Evolutionary conservation across 73 alveolate genomes (phyloP), one percentile per base, ranked within the genome.

Genomic region (Paramecium pentaurelia): DNA sequence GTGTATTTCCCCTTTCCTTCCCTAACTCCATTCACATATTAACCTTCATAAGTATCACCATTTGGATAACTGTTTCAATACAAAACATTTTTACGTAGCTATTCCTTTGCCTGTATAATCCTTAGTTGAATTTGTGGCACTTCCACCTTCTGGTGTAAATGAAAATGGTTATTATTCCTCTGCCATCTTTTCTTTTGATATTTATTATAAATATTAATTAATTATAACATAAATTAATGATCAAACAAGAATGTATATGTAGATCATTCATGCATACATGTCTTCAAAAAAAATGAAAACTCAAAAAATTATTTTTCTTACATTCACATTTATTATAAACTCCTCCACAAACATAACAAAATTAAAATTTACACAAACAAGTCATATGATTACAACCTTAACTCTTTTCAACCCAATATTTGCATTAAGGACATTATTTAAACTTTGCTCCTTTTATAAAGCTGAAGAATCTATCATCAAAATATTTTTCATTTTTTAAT

Each of bases 1-100:
- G 92, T 92, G 20, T 92, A 92, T 25, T 71, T 83, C 4, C 96
- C 96, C 40, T 93, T 89, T 60, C 96, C 96, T 77, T 86, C 86
- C 12, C 95, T 91, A 44, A 95, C 95, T 4, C 99, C 99, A 83
- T 95, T 92, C 32, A 51, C 95, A 86, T 88, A 97, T 12, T 86
- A 93, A 20, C 99, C 99, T 59, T 95, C 97, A 85, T 96, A 97
- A 28, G 92, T 83, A 85, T 97, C 99, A 7, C 97, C 98, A 77
- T 94, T 95, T 11, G 99, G 96, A 85, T 95, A 96, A 60, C 95
- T 80, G 88, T 54, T 28, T 37, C 2, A 18, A 16, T 54, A 54
- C 8, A 60, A 68, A 20, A 38, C 7, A 58, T 10, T 16, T 4
- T 16, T 75, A 80, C 73, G 91, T 80, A 2, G 98, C 99, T 28